phyloP scores from a whole-genome alignment of 1,284 basidiomycete genomes.

The Heterobasidion annosum region DNA sequence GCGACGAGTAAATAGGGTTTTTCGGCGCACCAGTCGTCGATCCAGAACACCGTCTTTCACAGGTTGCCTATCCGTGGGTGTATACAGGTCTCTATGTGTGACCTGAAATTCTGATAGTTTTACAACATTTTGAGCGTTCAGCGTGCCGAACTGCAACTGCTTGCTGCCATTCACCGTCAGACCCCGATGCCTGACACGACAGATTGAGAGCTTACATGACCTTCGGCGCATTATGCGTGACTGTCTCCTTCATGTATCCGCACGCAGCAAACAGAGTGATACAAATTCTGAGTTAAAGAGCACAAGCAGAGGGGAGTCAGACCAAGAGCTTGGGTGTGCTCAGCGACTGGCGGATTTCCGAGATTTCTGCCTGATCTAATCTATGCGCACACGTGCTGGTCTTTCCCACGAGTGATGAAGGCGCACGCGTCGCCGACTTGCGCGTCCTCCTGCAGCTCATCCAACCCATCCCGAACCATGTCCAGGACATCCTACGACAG shows the following conservation, averaged over 20 bases:
- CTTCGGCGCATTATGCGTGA: constrained; percentile 84
- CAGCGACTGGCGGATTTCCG: background rate
- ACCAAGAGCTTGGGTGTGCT: background rate
- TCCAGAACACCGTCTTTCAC: constrained; percentile 92
- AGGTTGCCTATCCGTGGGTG: constrained; percentile 68
- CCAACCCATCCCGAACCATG: constrained; percentile 36
- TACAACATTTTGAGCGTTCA: constrained; percentile 90
- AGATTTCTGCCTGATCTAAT: background rate
- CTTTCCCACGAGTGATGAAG: background rate
- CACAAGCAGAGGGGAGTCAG: background rate
- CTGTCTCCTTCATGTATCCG: constrained; percentile 72
- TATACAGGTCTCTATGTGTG: constrained; percentile 86
- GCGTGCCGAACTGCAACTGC: constrained; percentile 87
- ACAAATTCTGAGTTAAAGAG: background rate
- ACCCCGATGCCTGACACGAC: no score
- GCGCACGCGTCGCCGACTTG: constrained; percentile 1
- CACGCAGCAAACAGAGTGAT: background rate
- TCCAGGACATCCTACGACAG: constrained; percentile 80
- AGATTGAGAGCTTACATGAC: constrained; percentile 61
- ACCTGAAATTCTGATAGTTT: constrained; percentile 93
- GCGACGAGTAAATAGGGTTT: background rate
- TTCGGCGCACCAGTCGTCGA: constrained; percentile 64
- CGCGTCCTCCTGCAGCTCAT: constrained; percentile 1
- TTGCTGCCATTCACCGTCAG: constrained; percentile 46
- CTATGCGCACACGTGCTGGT: background rate